These are phyloP conservation scores for Aspergillus diversus DNA, from an alignment of 495 filamentous ascomycete species.

Conservation along the genomic window DNA sequence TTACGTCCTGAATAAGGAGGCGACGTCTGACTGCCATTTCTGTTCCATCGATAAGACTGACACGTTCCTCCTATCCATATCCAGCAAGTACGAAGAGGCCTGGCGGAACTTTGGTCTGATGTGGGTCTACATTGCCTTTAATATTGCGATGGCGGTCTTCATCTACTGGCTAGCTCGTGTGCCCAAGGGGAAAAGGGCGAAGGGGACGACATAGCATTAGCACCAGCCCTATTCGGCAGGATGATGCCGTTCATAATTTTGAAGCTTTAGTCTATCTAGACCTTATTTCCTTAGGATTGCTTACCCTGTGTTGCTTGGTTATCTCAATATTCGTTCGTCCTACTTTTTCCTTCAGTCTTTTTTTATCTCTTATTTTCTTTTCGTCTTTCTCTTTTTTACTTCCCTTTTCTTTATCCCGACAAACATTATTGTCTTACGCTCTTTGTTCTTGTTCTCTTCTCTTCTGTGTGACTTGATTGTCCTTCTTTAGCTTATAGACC, in stretches of 20 bases:
- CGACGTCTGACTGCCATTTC: conserved; percentile 37
- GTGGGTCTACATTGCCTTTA: conserved; percentile 55
- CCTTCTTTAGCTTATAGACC: background rate
- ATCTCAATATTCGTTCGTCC: background rate
- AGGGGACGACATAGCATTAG: conserved; percentile 10
- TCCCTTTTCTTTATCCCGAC: background rate
- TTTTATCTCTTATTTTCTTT: background rate
- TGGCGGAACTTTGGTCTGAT: conserved; percentile 58
- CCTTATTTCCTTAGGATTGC: background rate
- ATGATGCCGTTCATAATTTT: no score
- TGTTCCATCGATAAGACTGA: conserved; percentile 42
- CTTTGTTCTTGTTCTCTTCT: background rate
- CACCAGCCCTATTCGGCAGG: background rate
- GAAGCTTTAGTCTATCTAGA: background rate
- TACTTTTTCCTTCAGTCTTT: background rate
- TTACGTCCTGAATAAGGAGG: conserved; percentile 36
- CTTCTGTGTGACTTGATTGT: background rate
- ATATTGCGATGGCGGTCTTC: conserved; percentile 47
- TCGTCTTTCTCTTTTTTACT: background rate
- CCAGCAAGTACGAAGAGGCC: conserved; percentile 37
- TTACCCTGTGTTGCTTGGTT: no score
- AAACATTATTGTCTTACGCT: background rate
- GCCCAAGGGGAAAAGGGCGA: conserved; percentile 28
- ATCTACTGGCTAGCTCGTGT: conserved; percentile 45
- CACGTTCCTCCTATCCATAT: conserved; percentile 36